These are phyloP conservation scores for Drechmeria coniospora DNA, from an alignment of 2,329 filamentous ascomycete species.

Conservation along the genomic window DNA sequence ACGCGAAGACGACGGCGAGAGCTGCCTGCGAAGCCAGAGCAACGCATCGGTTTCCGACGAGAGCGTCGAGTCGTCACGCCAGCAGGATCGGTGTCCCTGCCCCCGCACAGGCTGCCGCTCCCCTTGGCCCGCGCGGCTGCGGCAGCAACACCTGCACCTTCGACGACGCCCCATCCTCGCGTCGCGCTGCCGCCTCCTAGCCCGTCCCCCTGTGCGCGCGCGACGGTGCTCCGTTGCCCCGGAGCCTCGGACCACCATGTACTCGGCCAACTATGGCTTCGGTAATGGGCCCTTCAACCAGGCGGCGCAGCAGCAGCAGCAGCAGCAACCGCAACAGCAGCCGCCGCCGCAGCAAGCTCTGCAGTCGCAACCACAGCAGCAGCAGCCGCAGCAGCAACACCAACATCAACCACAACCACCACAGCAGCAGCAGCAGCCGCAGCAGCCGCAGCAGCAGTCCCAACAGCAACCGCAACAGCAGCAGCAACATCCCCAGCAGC, in stretches of 20 bases:
- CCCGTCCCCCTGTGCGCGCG: no score
- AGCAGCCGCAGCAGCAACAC: conserved; percentile 27
- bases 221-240: no score
- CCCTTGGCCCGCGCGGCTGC: no score
- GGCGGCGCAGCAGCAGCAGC: conserved; percentile 30
- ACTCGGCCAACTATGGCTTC: conserved; percentile 39
- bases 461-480: conserved; percentile 32
- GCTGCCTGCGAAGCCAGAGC: no score
- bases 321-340: conserved; percentile 29
- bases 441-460: conserved; percentile 27
- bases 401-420: conserved; percentile 28
- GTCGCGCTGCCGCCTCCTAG: no score
- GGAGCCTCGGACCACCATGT: conserved; percentile 33
- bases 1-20: no score
- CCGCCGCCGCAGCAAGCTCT: conserved; percentile 31
- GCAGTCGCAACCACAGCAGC: conserved; percentile 31
- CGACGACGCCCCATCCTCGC: no score
- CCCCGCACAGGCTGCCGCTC: no score
- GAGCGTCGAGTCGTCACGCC: no score
- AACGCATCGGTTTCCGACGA: no score
- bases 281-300: conserved; percentile 34
- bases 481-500: conserved; percentile 20
- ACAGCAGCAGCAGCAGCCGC: conserved; percentile 26
- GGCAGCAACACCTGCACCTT: no score
- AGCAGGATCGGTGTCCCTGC: no score